Evolutionary conservation across 163 green algal species (phyloP).

Genomic region (Scenedesmus sp.): DNA sequence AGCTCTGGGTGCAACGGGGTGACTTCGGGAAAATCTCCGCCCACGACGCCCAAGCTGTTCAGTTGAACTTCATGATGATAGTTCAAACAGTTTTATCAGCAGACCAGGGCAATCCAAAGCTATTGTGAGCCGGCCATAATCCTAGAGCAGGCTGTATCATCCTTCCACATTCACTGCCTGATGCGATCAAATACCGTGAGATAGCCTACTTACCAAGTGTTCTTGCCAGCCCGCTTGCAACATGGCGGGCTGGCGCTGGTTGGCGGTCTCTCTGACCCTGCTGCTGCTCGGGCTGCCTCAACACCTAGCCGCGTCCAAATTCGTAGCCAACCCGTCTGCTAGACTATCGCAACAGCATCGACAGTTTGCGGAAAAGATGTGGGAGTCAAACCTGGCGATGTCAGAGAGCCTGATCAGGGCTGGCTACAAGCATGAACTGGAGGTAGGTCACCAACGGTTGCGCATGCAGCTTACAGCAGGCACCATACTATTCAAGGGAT

Average conservation of each 20-base stretch:
- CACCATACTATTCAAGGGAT: too few species aligned
- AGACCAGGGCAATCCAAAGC: not conserved
- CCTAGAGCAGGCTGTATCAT: not conserved
- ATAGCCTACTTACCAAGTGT: not conserved
- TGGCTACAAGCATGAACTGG: slow-evolving; percentile 35
- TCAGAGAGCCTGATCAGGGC: slow-evolving; percentile 16
- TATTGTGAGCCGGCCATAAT: not conserved
- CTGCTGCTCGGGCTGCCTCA: slow-evolving; percentile 11
- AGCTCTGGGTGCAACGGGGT: not conserved
- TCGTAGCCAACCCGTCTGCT: slow-evolving; percentile 23
- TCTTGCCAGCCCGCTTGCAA: not conserved
- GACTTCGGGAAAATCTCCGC: not conserved
- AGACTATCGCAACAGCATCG: slow-evolving; percentile 11
- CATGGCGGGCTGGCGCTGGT: slow-evolving; percentile 8
- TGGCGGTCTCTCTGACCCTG: slow-evolving; percentile 4
- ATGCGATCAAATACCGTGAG: not conserved
- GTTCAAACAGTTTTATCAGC: too few species aligned
- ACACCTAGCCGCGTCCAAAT: not conserved
- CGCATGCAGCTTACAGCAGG: not conserved
- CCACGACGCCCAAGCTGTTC: not conserved
- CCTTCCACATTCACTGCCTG: not conserved
- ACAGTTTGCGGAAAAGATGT: slow-evolving; percentile 10
- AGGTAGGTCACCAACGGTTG: not conserved
- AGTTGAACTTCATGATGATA: not conserved
- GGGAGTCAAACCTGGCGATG: not conserved